phyloP scores from a whole-genome alignment of 2,329 filamentous ascomycete genomes.

The Fusarium sulawesiense region DNA sequence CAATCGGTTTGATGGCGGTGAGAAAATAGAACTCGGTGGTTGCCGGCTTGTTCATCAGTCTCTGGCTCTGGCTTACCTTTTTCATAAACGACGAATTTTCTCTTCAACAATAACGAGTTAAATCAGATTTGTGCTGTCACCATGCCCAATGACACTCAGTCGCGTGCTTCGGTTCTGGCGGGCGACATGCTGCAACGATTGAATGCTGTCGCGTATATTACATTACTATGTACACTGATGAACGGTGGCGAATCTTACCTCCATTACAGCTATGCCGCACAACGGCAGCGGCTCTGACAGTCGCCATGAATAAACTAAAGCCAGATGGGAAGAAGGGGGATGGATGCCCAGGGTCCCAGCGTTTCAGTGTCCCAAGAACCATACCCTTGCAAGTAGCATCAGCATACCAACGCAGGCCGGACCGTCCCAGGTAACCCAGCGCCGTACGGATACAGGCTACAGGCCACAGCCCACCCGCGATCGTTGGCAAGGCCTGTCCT shows the following conservation, averaged over 20 bases:
- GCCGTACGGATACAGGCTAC: background rate
- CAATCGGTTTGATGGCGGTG: background rate
- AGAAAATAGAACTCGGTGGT: background rate
- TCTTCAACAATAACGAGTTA: background rate
- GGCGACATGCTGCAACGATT: background rate
- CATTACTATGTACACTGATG: background rate
- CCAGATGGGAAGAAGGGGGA: constrained; percentile 18
- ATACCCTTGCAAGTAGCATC: background rate
- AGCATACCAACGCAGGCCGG: constrained; percentile 35
- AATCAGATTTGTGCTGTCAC: background rate
- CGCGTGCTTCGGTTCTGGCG: background rate
- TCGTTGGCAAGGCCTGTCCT: constrained; percentile 22
- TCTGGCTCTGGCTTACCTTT: background rate
- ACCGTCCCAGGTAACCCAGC: constrained; percentile 42
- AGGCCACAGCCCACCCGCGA: constrained; percentile 9
- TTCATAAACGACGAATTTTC: background rate
- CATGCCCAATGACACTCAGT: background rate
- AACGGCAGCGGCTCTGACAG: constrained; percentile 28
- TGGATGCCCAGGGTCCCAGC: constrained; percentile 22
- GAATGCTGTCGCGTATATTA: constrained; percentile 3
- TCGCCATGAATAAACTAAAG: constrained; percentile 9
- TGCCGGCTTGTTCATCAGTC: background rate
- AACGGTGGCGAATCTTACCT: constrained; percentile 13
- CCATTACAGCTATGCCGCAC: constrained; percentile 22
- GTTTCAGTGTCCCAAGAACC: constrained; percentile 28